These are phyloP conservation scores for Boehmeria nivea DNA, from an alignment of 306 rosid genomes.

Conservation along the genomic window DNA sequence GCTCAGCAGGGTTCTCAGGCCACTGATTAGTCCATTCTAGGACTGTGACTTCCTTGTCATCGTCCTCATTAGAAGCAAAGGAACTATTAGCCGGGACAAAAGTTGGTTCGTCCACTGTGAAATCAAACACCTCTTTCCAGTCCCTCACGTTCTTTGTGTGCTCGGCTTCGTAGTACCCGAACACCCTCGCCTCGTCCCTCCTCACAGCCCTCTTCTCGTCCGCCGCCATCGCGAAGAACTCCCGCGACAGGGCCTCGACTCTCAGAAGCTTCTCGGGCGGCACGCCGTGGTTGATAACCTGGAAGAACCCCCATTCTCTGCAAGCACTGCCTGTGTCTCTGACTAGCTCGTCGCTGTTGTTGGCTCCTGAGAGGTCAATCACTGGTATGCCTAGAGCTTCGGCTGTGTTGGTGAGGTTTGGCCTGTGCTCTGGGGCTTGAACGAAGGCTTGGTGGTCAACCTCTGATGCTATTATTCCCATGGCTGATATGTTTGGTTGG, in stretches of 20 bases:
- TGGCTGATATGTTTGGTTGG: too few relatives aligned
- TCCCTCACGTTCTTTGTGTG: conserved; percentile 75
- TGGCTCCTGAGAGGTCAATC: conserved; percentile 56
- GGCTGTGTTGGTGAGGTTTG: conserved; percentile 27
- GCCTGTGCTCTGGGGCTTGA: conserved; percentile 47
- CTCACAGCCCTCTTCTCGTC: conserved; percentile 57
- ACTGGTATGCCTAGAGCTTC: conserved; percentile 55
- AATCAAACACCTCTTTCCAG: conserved; percentile 90
- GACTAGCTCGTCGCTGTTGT: conserved; percentile 8
- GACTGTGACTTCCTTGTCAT: too few relatives aligned
- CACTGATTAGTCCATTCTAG: conserved; percentile 46
- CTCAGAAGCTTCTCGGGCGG: conserved; percentile 33
- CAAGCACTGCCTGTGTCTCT: conserved; percentile 54
- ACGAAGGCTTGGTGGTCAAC: too few relatives aligned
- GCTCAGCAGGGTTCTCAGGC: conserved; percentile 48
- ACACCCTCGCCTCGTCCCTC: conserved; percentile 42
- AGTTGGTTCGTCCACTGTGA: conserved; percentile 46
- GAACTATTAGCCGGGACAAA: too few relatives aligned
- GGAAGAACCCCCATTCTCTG: conserved; percentile 79
- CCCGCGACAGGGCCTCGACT: conserved; percentile 36
- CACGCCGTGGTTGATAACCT: conserved; percentile 70
- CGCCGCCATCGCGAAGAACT: conserved; percentile 31
- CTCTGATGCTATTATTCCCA: too few relatives aligned
- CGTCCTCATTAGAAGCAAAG: conserved; percentile 43
- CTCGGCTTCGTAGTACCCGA: conserved; percentile 73